These are phyloP conservation scores for Hypoxylon sp. DNA, from an alignment of 2,329 filamentous ascomycete genomes.

Conservation along the genomic window DNA sequence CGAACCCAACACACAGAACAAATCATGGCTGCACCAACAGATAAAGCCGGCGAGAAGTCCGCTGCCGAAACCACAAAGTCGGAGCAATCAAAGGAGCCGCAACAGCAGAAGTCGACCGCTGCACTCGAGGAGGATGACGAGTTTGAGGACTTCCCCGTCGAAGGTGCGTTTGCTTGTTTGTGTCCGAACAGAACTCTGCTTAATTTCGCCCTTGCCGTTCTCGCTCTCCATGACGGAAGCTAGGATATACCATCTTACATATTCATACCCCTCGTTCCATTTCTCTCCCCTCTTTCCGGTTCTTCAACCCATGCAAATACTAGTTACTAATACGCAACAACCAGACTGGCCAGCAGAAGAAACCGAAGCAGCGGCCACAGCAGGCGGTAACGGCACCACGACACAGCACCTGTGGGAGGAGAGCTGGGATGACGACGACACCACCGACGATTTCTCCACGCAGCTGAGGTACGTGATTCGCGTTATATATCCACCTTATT, in stretches of 20 bases:
- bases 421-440: constrained; percentile 99
- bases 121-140: constrained; percentile 97
- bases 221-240: too few relatives aligned
- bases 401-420: constrained; percentile 94
- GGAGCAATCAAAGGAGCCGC: constrained; percentile 65
- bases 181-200: not conserved
- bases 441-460: constrained; percentile 93
- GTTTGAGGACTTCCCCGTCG: constrained; percentile 98
- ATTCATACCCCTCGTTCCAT: not conserved
- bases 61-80: constrained; percentile 60
- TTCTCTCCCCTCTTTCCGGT: not conserved
- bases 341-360: constrained; percentile 95
- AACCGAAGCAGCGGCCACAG: constrained; percentile 75
- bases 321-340: constrained; percentile 34
- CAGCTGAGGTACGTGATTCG: constrained; percentile 84
- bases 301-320: not conserved
- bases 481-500: not conserved
- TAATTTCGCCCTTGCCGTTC: too few relatives aligned
- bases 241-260: not conserved
- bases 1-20: constrained; percentile 2
- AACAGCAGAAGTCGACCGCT: constrained; percentile 74
- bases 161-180: constrained; percentile 72
- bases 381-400: constrained; percentile 73
- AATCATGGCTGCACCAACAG: constrained; percentile 48
- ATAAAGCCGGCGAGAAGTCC: constrained; percentile 56